Conservation (phyloP, 1,139 yeast genomes). For the Zygotorulaspora mrakii region DNA sequence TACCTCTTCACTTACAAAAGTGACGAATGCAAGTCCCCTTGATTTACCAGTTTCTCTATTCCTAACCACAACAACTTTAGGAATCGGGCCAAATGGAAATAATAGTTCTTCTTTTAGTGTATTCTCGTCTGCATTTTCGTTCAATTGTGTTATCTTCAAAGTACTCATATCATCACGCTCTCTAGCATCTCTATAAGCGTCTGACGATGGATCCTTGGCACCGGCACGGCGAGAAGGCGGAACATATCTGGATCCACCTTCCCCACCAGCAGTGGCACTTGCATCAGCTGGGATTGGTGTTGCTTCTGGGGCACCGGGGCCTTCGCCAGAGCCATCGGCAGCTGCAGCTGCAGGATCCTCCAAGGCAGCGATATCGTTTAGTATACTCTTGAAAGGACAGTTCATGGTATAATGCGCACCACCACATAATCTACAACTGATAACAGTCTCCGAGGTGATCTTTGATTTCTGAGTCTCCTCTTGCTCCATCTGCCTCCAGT, state of each 20-base stretch:
- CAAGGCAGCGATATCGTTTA: conserved; percentile 53
- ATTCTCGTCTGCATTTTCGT: conserved; percentile 78
- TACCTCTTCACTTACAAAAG: conserved; percentile 61
- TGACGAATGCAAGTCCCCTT: conserved; percentile 96
- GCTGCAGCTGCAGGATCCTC: conserved; percentile 38
- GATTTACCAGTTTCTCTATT: conserved; percentile 93
- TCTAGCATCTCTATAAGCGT: conserved; percentile 47
- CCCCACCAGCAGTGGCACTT: conserved; percentile 31
- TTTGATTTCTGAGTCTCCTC: conserved; percentile 56
- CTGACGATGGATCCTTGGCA: conserved; percentile 45
- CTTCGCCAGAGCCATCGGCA: conserved; percentile 38
- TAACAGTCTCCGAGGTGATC: conserved; percentile 50
- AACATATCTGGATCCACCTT: conserved; percentile 50
- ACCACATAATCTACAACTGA: conserved; percentile 86
- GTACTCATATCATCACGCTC: conserved; percentile 84
- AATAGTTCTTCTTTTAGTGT: conserved; percentile 73
- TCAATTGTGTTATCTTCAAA: conserved; percentile 86
- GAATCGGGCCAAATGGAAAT: conserved; percentile 68
- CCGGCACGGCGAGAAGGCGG: conserved; percentile 64
- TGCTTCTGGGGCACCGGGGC: conserved; percentile 28
- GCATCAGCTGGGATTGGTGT: conserved; percentile 27
- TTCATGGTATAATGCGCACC: conserved; percentile 92
- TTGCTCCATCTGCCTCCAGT: conserved; percentile 68
- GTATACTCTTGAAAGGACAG: conserved; percentile 93
- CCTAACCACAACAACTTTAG: conserved; percentile 80